phyloP scores from a whole-genome alignment of 139 green algal species.

The Astrephomene gubernaculifera region DNA sequence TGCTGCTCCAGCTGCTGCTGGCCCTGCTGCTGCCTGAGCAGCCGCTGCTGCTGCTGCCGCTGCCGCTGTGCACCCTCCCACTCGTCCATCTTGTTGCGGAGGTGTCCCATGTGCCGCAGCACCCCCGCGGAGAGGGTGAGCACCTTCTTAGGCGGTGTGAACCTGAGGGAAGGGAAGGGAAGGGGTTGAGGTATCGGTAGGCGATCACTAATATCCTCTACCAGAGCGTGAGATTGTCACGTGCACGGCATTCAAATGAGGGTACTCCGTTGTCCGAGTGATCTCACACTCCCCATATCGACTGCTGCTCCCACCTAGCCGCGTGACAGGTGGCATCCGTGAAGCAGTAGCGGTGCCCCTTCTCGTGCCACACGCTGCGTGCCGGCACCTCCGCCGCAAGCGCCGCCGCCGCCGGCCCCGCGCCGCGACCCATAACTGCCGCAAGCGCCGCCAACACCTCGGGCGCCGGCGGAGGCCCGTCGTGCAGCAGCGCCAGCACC shows the following conservation, averaged over 20 bases:
- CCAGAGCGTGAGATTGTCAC: too few species aligned
- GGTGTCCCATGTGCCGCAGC: slow-evolving; percentile 20
- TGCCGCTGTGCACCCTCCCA: slow-evolving; percentile 16
- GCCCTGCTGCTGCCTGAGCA: neutral
- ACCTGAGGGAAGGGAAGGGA: slow-evolving; percentile 12
- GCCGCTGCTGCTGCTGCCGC: neutral
- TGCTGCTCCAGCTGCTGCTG: neutral
- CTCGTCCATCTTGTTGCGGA: slow-evolving; percentile 35
- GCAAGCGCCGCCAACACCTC: slow-evolving; percentile 43
- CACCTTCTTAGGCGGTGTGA: slow-evolving; percentile 32
- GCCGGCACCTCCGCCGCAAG: slow-evolving; percentile 24
- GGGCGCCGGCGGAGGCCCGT: slow-evolving; percentile 15
- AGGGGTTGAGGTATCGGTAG: too few species aligned
- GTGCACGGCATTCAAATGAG: too few species aligned
- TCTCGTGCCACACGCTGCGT: slow-evolving; percentile 26
- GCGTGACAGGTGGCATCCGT: slow-evolving; percentile 9
- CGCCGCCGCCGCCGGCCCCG: slow-evolving; percentile 30
- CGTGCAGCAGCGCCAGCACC: slow-evolving; percentile 36
- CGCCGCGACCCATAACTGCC: slow-evolving; percentile 26
- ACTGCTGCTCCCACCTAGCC: neutral
- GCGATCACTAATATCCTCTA: too few species aligned
- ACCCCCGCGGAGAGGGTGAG: slow-evolving; percentile 9
- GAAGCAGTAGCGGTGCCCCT: slow-evolving; percentile 43
- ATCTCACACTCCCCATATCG: neutral
- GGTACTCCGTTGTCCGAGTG: too few species aligned